Evolutionary conservation across 1,284 basidiomycete genomes (phyloP), one percentile per base, ranked within the genome.

Genomic region (Polyporus tsugae): DNA sequence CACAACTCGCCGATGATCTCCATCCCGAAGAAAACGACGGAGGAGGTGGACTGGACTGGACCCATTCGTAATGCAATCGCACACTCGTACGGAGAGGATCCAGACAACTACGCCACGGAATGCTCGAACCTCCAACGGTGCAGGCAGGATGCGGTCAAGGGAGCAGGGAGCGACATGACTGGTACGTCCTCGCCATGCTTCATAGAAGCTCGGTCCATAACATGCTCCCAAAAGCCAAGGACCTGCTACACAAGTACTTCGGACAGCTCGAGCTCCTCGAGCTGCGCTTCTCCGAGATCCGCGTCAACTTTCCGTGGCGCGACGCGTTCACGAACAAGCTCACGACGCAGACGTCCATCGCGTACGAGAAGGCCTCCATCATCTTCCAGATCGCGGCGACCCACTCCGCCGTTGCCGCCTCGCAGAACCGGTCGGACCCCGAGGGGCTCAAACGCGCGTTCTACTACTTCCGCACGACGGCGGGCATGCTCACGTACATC

Each of bases 231-330:
- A 79, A 79, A 89, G 96, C 92, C 25, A 88, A 97, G 57, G 98
- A 99, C 82, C 85, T 99, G 33, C 86, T 99, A 60, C 99, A 97
- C 91, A 99, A 98, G 81, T 99, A 99, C 86, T 99, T 99, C 83
- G 97, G 98, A 55, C 97, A 99, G 81, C 91, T 99, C 44, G 98
- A 99, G 78, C 89, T 99, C 38, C 91, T 99, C 46, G 98, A 99
- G 78, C 87, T 99, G 62, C 91, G 98, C 38, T 99, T 99, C 81
- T 91, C 97, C 7, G 98, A 99, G 80, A 94, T 99, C 70, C 89
- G 95, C 76, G 95, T 98, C 75, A 93, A 95, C 68, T 99, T 99
- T 77, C 91, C 95, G 0, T 99, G 97, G 96, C 88, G 93, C 75
- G 98, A 99, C 80, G 97, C 97, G 6, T 99, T 99, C 83, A 98